Evolutionary conservation across 2,329 filamentous ascomycete genomes (phyloP).

Genomic region (Mycosphaerella sp.): DNA sequence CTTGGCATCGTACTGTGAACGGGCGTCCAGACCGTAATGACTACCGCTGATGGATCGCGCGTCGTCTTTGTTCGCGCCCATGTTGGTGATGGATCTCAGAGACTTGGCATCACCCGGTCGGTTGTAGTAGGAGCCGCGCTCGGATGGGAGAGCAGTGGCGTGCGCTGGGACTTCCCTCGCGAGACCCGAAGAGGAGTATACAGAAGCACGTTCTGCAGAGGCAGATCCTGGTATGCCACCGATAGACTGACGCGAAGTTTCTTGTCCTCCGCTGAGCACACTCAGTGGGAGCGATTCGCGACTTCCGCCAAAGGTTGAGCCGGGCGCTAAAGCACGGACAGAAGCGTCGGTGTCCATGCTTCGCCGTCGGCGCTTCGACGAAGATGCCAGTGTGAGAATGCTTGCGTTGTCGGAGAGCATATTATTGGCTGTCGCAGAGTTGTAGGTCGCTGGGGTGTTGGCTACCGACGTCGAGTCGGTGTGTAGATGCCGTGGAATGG

Average conservation of each 20-base stretch:
- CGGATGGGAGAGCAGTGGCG: slow-evolving; percentile 59
- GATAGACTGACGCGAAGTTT: slow-evolving; percentile 48
- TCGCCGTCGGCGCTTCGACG: slow-evolving; percentile 69
- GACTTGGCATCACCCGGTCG: slow-evolving; percentile 39
- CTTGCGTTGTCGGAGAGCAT: slow-evolving; percentile 79
- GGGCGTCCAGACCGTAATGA: slow-evolving; percentile 35
- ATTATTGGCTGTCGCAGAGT: slow-evolving; percentile 72
- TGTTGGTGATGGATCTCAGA: slow-evolving; percentile 29
- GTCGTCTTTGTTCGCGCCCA: slow-evolving; percentile 13
- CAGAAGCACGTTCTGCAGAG: slow-evolving; percentile 63
- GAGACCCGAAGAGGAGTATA: slow-evolving; percentile 50
- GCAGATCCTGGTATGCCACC: slow-evolving; percentile 42
- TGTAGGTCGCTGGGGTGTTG: slow-evolving; percentile 51
- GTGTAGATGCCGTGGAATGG: slow-evolving; percentile 64
- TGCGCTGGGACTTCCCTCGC: slow-evolving; percentile 42
- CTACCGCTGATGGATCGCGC: slow-evolving; percentile 28
- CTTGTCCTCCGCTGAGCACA: slow-evolving; percentile 57
- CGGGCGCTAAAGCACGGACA: slow-evolving; percentile 75
- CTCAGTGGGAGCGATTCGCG: slow-evolving; percentile 73
- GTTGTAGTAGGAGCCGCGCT: slow-evolving; percentile 76
- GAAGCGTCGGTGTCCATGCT: slow-evolving; percentile 83
- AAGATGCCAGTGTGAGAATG: slow-evolving; percentile 76
- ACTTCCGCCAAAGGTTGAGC: slow-evolving; percentile 73
- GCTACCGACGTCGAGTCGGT: slow-evolving; percentile 28
- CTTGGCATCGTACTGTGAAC: slow-evolving; percentile 36